Evolutionary conservation across 192 early-diverging fungal genomes (phyloP).

Genomic region (Allomyces arbusculus): DNA sequence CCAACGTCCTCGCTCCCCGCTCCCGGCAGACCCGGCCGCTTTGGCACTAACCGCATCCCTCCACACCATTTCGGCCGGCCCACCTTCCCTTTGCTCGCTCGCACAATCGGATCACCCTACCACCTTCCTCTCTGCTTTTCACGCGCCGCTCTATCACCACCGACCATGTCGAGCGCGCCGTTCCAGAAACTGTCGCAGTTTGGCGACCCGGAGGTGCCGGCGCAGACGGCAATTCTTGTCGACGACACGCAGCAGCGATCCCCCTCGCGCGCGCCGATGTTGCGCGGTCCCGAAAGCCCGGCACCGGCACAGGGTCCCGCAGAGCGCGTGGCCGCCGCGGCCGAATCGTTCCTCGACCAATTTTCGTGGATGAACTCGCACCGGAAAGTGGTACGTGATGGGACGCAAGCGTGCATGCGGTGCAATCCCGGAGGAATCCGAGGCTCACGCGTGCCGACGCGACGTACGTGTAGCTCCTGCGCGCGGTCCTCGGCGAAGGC

Average conservation of each 20-base stretch:
- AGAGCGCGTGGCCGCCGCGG: background rate
- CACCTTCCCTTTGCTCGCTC: too few species aligned
- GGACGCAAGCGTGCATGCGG: background rate
- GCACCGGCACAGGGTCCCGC: background rate
- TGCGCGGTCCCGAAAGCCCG: background rate
- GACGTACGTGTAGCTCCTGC: constrained; percentile 15
- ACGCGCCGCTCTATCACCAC: too few species aligned
- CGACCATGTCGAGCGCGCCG: background rate
- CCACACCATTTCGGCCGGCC: too few species aligned
- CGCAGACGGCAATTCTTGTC: background rate
- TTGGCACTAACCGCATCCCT: too few species aligned
- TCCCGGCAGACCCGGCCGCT: too few species aligned
- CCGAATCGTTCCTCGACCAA: background rate
- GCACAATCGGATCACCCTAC: too few species aligned
- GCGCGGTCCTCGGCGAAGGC: constrained; percentile 35
- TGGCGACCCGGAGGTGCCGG: background rate
- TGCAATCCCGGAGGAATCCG: background rate
- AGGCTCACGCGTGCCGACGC: background rate
- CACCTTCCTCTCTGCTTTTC: too few species aligned
- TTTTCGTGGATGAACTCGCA: background rate
- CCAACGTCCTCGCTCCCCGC: too few species aligned
- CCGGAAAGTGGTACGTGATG: background rate
- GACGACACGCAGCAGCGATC: background rate
- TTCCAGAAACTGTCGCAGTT: background rate
- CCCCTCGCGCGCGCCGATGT: background rate